Evolutionary conservation across 192 early-diverging fungal genomes (phyloP).

Genomic region (Coemansia sp.): DNA sequence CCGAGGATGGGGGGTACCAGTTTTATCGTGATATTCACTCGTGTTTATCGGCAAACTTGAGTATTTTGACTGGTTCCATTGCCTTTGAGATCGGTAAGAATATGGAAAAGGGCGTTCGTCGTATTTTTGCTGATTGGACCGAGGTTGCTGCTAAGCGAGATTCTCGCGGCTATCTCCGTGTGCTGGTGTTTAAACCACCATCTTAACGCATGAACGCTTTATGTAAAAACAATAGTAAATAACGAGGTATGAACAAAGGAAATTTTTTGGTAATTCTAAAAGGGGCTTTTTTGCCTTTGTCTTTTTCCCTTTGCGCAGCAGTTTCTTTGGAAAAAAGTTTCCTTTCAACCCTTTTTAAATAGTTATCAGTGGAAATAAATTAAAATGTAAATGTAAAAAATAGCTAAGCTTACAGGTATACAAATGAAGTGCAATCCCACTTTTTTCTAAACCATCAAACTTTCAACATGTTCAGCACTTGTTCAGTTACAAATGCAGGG

Average conservation of each 20-base stretch:
- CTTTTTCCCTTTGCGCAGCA: not conserved
- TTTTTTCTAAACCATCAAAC: too few species aligned
- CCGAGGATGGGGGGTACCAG: conserved; percentile 61
- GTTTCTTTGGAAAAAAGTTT: too few species aligned
- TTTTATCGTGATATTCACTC: conserved; percentile 54
- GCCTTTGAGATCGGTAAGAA: conserved; percentile 62
- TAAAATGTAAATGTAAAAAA: too few species aligned
- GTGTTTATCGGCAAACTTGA: conserved; percentile 25
- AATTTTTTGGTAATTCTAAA: too few species aligned
- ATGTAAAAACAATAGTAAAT: not conserved
- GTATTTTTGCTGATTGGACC: conserved; percentile 53
- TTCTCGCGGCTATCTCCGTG: conserved; percentile 57
- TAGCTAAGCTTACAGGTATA: too few species aligned
- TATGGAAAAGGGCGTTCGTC: conserved; percentile 55
- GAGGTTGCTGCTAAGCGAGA: conserved; percentile 49
- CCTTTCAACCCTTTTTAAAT: too few species aligned
- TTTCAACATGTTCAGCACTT: too few species aligned
- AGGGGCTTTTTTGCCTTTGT: not conserved
- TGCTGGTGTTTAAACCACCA: conserved; percentile 53
- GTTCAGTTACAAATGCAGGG: too few species aligned
- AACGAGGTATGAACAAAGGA: too few species aligned
- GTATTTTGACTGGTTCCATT: conserved; percentile 43
- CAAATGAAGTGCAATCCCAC: too few species aligned
- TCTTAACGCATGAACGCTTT: not conserved
- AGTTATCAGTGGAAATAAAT: too few species aligned